A percentile compares a stretch with the other conserved stretches of the same genome.
Conservation (phyloP, 176 grass and related monocot species). For the Oryza brachyantha region DNA sequence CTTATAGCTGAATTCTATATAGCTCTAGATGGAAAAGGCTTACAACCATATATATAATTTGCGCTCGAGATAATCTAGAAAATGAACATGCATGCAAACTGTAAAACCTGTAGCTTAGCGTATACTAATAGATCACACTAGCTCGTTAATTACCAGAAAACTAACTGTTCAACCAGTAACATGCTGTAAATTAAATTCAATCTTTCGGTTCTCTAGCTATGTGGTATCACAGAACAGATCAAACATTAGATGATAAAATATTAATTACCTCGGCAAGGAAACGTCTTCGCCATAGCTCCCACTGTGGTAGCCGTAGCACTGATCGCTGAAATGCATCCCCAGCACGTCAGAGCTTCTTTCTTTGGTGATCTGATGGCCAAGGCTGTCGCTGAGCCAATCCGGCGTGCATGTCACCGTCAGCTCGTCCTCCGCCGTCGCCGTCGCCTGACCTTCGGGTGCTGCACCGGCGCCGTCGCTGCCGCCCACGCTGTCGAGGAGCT, state of each 20-base stretch:
- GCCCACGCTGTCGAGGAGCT: conserved; percentile 68
- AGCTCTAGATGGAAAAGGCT: not conserved
- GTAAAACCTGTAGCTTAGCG: too few relatives aligned
- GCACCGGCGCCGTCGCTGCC: conserved; percentile 3
- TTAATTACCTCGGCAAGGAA: conserved; percentile 64
- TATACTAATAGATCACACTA: too few relatives aligned
- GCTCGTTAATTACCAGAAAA: too few relatives aligned
- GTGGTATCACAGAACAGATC: too few relatives aligned
- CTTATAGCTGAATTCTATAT: not conserved
- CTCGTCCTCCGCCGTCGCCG: not conserved
- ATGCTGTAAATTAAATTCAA: not conserved
- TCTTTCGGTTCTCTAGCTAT: too few relatives aligned
- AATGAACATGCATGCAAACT: too few relatives aligned
- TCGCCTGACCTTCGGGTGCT: not conserved
- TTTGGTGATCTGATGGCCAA: not conserved
- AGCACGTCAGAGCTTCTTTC: conserved; percentile 13
- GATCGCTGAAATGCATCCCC: conserved; percentile 38
- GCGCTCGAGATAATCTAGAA: not conserved
- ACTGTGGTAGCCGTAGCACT: conserved; percentile 34
- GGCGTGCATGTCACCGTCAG: not conserved
- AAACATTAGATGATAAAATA: too few relatives aligned
- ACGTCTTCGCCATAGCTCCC: conserved; percentile 23
- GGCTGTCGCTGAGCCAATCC: conserved; percentile 1
- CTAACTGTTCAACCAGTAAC: too few relatives aligned
- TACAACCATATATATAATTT: not conserved